These are phyloP conservation scores for Debaryomyces nepalensis DNA, from an alignment of 1,139 yeast genomes.

Conservation along the genomic window DNA sequence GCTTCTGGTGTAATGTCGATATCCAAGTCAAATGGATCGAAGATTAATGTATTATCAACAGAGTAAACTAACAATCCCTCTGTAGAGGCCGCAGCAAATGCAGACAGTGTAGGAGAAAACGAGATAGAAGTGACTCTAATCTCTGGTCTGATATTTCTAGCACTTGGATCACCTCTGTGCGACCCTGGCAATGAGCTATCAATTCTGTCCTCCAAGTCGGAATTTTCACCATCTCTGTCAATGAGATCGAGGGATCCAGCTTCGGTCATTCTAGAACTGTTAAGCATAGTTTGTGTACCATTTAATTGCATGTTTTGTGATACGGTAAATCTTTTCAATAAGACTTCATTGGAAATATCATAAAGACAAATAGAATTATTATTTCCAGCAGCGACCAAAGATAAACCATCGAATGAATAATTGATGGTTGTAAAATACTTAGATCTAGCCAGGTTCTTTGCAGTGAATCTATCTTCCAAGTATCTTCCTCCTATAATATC, in stretches of 20 bases:
- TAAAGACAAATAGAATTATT: conserved; percentile 90
- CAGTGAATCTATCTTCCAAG: conserved; percentile 76
- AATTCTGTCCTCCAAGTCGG: conserved; percentile 82
- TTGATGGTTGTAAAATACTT: conserved; percentile 80
- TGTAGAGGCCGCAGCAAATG: conserved; percentile 95
- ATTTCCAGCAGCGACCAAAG: conserved; percentile 91
- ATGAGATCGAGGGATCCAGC: conserved; percentile 78
- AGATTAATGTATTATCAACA: conserved; percentile 71
- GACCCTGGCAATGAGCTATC: conserved; percentile 89
- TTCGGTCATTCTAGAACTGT: conserved; percentile 83
- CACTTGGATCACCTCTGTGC: conserved; percentile 82
- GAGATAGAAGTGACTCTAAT: conserved; percentile 75
- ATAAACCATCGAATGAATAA: conserved; percentile 88
- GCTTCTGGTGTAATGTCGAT: conserved; percentile 87
- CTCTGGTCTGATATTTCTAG: conserved; percentile 77
- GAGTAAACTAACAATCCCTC: conserved; percentile 89
- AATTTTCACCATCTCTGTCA: conserved; percentile 83
- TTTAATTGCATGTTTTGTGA: conserved; percentile 89
- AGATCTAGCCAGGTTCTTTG: conserved; percentile 81
- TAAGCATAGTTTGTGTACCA: conserved; percentile 82
- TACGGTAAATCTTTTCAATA: conserved; percentile 78
- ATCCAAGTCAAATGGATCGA: conserved; percentile 96
- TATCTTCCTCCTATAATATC: conserved; percentile 91
- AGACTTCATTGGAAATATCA: conserved; percentile 85
- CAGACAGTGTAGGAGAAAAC: conserved; percentile 88